Percentiles rank a stretch among this genome's conserved stretches.
phyloP scores from a whole-genome alignment of 306 rosid genomes.

The Sindora glabra region DNA sequence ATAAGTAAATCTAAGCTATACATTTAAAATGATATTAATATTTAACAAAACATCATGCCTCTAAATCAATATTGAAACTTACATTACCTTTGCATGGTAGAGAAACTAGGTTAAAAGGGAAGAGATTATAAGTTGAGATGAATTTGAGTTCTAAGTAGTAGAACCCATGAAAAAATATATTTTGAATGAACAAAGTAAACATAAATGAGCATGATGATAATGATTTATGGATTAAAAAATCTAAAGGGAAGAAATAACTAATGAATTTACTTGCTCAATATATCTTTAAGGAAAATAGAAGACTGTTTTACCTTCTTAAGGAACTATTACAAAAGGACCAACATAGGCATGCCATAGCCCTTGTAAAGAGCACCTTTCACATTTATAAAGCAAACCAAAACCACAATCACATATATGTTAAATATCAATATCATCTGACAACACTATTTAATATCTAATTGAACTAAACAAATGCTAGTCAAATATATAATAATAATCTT shows the following conservation, averaged over 20 bases:
- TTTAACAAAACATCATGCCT: too few species aligned
- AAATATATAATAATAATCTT: not conserved
- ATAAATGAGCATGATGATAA: not conserved
- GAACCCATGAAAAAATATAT: not conserved
- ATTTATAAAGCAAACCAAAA: conserved; percentile 24
- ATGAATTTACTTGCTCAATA: conserved; percentile 69
- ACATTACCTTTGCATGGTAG: too few species aligned
- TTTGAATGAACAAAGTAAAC: not conserved
- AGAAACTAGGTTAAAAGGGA: not conserved
- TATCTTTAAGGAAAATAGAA: conserved; percentile 91
- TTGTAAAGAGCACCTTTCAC: conserved; percentile 71
- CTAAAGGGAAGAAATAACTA: not conserved
- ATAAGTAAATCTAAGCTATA: too few species aligned
- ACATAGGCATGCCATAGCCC: conserved; percentile 97
- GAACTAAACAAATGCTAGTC: not conserved
- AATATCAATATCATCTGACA: too few species aligned
- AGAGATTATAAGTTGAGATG: not conserved
- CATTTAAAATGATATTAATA: too few species aligned
- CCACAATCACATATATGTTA: too few species aligned
- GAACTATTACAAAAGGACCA: conserved; percentile 87
- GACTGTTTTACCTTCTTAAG: conserved; percentile 58
- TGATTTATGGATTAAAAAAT: not conserved
- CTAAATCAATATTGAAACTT: too few species aligned
- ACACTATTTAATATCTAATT: conserved; percentile 17
- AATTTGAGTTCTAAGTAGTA: conserved; percentile 7